Evolutionary conservation across 441 rosid genomes (phyloP).

Genomic region (Corymbia citriodora): DNA sequence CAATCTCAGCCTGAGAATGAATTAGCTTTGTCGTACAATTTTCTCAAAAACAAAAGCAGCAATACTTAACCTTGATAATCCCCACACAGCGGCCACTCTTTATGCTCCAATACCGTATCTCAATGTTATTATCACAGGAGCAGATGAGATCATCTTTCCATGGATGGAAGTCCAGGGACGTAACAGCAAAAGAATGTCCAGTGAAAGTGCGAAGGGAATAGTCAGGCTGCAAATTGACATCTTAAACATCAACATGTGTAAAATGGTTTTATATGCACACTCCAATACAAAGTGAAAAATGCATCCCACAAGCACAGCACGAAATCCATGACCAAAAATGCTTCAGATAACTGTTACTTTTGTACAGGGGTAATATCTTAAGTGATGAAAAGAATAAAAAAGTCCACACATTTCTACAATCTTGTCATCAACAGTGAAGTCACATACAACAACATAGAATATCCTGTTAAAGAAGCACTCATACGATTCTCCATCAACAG

Average conservation of each 20-base stretch:
- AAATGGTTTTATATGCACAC: not conserved
- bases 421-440: not conserved
- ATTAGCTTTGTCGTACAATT: not conserved
- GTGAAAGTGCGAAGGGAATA: conserved; percentile 69
- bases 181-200: conserved; percentile 72
- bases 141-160: conserved; percentile 80
- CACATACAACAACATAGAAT: not conserved
- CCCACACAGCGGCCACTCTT: conserved; percentile 71
- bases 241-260: not conserved
- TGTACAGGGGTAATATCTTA: not conserved
- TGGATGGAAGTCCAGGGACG: conserved; percentile 94
- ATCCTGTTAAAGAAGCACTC: not conserved
- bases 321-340: not conserved
- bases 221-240: conserved; percentile 53
- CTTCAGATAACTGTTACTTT: not conserved
- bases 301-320: not conserved
- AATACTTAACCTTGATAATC: conserved; percentile 57
- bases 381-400: not conserved
- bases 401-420: not conserved
- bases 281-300: not conserved
- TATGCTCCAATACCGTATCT: conserved; percentile 93
- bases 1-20: not conserved
- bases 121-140: conserved; percentile 83
- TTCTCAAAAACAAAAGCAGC: not conserved
- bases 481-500: not conserved